phyloP scores from a whole-genome alignment of 2,329 filamentous ascomycete species.

The Epichloe scottii region DNA sequence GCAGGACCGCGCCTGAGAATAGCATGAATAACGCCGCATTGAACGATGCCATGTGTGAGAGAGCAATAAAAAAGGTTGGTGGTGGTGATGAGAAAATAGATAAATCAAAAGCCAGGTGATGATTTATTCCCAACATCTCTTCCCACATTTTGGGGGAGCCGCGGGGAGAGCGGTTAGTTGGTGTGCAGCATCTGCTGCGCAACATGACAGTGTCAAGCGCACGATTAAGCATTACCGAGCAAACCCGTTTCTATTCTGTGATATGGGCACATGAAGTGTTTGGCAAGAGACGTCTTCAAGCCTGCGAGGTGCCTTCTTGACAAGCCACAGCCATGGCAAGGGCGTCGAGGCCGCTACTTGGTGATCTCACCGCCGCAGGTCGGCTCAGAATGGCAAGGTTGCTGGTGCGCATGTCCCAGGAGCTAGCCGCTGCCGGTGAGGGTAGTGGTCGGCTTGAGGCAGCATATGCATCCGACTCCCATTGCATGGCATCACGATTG shows the following conservation, averaged over 20 bases:
- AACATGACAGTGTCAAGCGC: not conserved
- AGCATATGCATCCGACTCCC: conserved; percentile 24
- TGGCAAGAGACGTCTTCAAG: not conserved
- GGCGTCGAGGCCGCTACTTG: conserved; percentile 41
- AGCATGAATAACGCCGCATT: not conserved
- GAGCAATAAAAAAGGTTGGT: not conserved
- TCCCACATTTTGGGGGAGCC: not conserved
- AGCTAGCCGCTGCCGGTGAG: conserved; percentile 23
- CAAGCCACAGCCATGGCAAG: conserved; percentile 42
- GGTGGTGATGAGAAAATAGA: not conserved
- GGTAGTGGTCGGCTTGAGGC: conserved; percentile 24
- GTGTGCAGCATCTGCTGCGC: not conserved
- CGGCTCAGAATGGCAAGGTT: conserved; percentile 32
- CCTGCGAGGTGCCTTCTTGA: conserved; percentile 27
- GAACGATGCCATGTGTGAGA: not conserved
- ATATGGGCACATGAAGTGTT: too few species aligned
- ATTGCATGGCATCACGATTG: conserved; percentile 17
- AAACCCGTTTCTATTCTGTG: too few species aligned
- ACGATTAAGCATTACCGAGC: conserved; percentile 2
- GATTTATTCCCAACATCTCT: too few species aligned
- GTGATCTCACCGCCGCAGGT: conserved; percentile 29
- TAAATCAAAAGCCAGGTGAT: not conserved
- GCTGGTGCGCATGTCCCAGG: conserved; percentile 36
- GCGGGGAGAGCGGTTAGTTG: not conserved
- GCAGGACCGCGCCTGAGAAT: not conserved